A percentile compares a stretch with the other conserved stretches of the same genome.
Conservation (phyloP, 2,329 filamentous ascomycete genomes). For the Tolypocladium guangdongense region DNA sequence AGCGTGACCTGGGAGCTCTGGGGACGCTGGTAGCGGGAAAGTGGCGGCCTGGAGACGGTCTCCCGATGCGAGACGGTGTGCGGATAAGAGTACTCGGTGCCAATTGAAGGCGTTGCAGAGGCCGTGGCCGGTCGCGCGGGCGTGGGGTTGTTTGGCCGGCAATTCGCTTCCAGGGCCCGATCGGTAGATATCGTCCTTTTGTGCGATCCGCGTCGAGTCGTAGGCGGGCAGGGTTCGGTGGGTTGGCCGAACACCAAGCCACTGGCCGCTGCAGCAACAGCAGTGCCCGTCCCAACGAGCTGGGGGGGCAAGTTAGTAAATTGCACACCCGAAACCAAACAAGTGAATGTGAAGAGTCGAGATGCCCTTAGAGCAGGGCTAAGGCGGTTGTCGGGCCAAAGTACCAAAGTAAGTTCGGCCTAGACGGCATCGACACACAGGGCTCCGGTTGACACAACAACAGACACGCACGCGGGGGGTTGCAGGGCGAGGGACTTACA, state of each 20-base stretch:
- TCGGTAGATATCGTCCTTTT: conserved; percentile 22
- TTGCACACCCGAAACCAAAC: background rate
- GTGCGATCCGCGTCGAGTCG: conserved; percentile 15
- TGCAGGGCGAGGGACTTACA: conserved; percentile 22
- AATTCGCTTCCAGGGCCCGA: conserved; percentile 19
- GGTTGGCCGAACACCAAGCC: conserved; percentile 49
- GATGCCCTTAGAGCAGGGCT: background rate
- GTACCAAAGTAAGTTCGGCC: conserved; percentile 13
- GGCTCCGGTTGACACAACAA: background rate
- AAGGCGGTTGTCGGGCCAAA: conserved; percentile 4
- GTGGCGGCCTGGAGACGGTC: conserved; percentile 23
- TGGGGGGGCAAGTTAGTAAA: conserved; percentile 15
- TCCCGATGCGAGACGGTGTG: conserved; percentile 17
- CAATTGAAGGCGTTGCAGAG: conserved; percentile 21
- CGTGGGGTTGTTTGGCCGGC: conserved; percentile 14
- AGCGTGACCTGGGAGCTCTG: conserved; percentile 29
- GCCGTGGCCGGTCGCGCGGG: conserved; percentile 32
- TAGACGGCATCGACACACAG: background rate
- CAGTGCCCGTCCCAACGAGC: conserved; percentile 52
- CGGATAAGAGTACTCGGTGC: conserved; percentile 18
- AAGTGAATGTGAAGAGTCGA: background rate
- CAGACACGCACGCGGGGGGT: conserved; percentile 1
- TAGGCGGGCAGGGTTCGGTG: conserved; percentile 1
- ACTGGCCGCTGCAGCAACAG: conserved; percentile 47
- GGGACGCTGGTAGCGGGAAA: conserved; percentile 25